Base-by-base conservation (phyloP, 2,329 filamentous ascomycete genomes). In the Ophiostoma angusticollis region DNA sequence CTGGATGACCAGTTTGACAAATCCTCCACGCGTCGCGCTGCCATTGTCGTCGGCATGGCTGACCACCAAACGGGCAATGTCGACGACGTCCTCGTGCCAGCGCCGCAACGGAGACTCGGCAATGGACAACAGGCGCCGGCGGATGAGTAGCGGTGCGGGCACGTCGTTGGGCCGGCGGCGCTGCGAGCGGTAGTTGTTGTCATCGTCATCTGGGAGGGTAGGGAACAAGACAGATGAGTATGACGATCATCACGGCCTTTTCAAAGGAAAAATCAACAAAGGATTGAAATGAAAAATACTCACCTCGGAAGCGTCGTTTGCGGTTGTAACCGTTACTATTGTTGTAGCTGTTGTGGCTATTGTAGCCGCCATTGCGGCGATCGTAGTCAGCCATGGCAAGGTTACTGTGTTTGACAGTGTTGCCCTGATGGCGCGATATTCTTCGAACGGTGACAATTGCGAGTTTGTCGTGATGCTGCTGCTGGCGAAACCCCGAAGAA, bases 21-120 rank as follows among this genome's bases (percentile, higher is more conserved):
- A 93, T 36, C 70, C 75, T 23, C 68, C 71, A 47, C 78, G 78
- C 39, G 93, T 64, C 49, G 86, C 80, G 49, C 80, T 76, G 54
- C 93, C 82, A n/a, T 93, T 86, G 55, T 81, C 81, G 58, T 93
- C 86, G 55, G 81, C 82, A 58, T 93, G 81, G 31, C 93, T 84
- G 23, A 79, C 71, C 13, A 93, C 74, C 35, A 80, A 72, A 51
- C 79, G 82, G 23, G 83, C 84, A 51, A 93, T 80, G 36, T 70
- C 69, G 41, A 72, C 68, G 27, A 85, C 76, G 55, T 91, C 84
- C 49, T 93, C 84, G 52, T 86, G 77, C 57, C 81, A 83, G 52
- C 76, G 73, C 50, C 80, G 78, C 52, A 86, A 65, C 41, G 83
- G 79, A 51, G 82, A 85, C 62, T 93, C 86, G 45, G 84, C 85